Percentiles rank a stretch among this genome's conserved stretches.
These are phyloP conservation scores for Polychaeton citri DNA, from an alignment of 2,329 filamentous ascomycete species.

Conservation along the genomic window DNA sequence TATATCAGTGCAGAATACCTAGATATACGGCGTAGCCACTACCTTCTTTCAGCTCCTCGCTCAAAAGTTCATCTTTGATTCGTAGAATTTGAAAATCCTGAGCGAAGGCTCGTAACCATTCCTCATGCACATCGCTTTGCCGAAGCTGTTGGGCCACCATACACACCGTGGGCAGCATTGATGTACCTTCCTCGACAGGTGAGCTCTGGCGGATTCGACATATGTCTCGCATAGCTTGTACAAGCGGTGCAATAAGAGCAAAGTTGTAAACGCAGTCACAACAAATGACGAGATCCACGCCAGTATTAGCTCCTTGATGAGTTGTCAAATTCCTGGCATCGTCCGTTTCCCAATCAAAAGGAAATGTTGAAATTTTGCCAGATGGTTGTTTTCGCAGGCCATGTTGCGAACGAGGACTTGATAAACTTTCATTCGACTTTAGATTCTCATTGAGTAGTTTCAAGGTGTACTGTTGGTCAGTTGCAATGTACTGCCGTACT, in stretches of 20 bases:
- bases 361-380: conserved; percentile 1
- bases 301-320: conserved; percentile 26
- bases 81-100: conserved; percentile 61
- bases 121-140: conserved; percentile 70
- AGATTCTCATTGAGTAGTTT: conserved; percentile 68
- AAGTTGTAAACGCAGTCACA: conserved; percentile 97
- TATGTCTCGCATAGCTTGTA: conserved; percentile 58
- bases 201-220: conserved; percentile 43
- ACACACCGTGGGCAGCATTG: conserved; percentile 52
- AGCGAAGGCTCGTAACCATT: conserved; percentile 61
- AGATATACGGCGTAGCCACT: conserved; percentile 76
- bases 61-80: conserved; percentile 51
- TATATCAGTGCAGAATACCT: conserved; percentile 40
- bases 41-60: conserved; percentile 43
- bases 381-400: not conserved
- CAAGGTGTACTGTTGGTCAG: conserved; percentile 77
- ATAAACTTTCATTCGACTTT: conserved; percentile 47
- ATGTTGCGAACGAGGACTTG: not conserved
- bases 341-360: conserved; percentile 70
- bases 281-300: conserved; percentile 50
- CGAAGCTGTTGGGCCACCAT: conserved; percentile 82
- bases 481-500: conserved; percentile 58
- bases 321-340: conserved; percentile 33
- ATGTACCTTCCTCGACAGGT: conserved; percentile 1
- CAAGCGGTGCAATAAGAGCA: conserved; percentile 64